phyloP scores from a whole-genome alignment of 2,329 filamentous ascomycete genomes.

The Aspergillus niger region DNA sequence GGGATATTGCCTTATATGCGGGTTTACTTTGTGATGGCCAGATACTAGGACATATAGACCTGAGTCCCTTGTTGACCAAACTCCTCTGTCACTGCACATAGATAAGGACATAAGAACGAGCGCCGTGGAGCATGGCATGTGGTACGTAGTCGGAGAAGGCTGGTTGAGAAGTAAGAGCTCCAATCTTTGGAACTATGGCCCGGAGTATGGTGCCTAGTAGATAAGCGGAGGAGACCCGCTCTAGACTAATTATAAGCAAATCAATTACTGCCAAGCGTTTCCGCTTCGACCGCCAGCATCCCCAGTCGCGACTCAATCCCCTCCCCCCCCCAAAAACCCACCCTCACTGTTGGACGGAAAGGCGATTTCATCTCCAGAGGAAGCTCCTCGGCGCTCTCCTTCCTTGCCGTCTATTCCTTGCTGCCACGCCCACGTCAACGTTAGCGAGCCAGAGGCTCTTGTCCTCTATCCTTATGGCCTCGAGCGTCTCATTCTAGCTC shows the following conservation, averaged over 20 bases:
- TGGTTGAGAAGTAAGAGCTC: too few species aligned
- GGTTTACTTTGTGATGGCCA: too few species aligned
- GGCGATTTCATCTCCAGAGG: conserved; percentile 10
- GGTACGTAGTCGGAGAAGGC: too few species aligned
- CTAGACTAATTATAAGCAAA: not conserved
- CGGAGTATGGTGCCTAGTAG: not conserved
- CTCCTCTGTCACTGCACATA: too few species aligned
- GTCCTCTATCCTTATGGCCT: conserved; percentile 13
- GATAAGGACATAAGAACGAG: too few species aligned
- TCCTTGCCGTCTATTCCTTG: not conserved
- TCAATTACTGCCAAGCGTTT: conserved; percentile 20
- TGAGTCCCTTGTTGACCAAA: too few species aligned
- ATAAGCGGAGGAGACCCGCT: not conserved
- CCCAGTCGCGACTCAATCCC: conserved; percentile 14
- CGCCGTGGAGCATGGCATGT: too few species aligned
- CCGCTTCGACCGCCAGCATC: conserved; percentile 18
- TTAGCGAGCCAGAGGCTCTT: conserved; percentile 10
- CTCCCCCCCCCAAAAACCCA: conserved; percentile 4
- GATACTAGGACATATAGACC: too few species aligned
- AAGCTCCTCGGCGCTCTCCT: conserved; percentile 4
- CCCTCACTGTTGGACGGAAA: conserved; percentile 3
- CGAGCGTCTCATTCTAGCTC: conserved; percentile 11
- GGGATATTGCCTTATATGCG: not conserved
- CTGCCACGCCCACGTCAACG: not conserved
- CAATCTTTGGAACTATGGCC: too few species aligned